These are phyloP conservation scores for Pleurotus tuoliensis DNA, from an alignment of 768 basidiomycete species.

Conservation along the genomic window DNA sequence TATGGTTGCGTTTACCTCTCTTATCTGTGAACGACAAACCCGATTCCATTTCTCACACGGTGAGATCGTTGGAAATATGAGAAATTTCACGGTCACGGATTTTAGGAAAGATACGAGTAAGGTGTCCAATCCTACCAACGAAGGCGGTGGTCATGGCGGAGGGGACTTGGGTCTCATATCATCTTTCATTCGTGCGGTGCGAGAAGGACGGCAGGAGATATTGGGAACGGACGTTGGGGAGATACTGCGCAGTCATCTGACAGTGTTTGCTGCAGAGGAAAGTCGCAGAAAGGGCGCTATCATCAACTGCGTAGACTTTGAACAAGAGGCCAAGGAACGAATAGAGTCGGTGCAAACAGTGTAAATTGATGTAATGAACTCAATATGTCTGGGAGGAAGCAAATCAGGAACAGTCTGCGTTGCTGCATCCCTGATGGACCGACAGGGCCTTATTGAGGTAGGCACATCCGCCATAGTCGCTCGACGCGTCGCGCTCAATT, in stretches of 20 bases:
- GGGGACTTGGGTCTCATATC: constrained; percentile 77
- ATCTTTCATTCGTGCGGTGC: constrained; percentile 74
- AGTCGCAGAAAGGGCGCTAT: constrained; percentile 67
- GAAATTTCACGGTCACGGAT: constrained; percentile 68
- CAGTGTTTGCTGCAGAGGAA: constrained; percentile 85
- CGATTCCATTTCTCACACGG: constrained; percentile 84
- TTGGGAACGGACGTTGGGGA: constrained; percentile 68
- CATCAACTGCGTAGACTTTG: constrained; percentile 68
- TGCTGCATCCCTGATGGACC: not conserved
- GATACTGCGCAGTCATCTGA: constrained; percentile 72
- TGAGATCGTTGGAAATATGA: constrained; percentile 88
- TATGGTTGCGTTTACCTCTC: constrained; percentile 82
- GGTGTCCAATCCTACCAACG: constrained; percentile 44
- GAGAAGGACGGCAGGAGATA: constrained; percentile 53
- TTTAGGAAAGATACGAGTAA: constrained; percentile 49
- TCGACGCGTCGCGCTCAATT: not conserved
- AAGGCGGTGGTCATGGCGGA: constrained; percentile 79
- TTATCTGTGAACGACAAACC: constrained; percentile 79
- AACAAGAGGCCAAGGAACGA: constrained; percentile 37
- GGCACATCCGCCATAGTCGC: not conserved
- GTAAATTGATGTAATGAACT: too few species aligned
- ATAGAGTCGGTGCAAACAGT: too few species aligned
- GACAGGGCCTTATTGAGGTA: not conserved
- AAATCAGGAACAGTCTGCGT: not conserved
- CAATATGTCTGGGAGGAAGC: too few species aligned